Conservation (phyloP, 2,329 filamentous ascomycete genomes). For the Pseudofabraea citricarpa region DNA sequence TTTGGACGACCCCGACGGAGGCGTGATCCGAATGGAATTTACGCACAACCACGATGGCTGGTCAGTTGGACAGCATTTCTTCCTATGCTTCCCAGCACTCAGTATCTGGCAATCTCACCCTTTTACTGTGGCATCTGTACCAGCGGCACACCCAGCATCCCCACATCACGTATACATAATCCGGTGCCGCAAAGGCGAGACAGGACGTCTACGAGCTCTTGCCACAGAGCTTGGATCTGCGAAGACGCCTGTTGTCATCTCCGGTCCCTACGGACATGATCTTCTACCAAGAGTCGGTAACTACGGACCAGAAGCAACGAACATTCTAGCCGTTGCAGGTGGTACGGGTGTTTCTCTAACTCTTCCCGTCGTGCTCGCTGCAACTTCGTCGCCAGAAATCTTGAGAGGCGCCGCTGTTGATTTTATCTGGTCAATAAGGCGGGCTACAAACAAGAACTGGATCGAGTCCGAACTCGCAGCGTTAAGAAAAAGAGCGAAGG, state of each 20-base stretch:
- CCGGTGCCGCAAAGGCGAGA: conserved; percentile 55
- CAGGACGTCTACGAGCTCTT: conserved; percentile 24
- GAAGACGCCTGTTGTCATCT: conserved; percentile 53
- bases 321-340: conserved; percentile 50
- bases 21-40: conserved; percentile 63
- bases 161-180: conserved; percentile 53
- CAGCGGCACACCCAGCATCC: conserved; percentile 37
- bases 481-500: conserved; percentile 36
- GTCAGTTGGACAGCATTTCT: conserved; percentile 70
- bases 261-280: conserved; percentile 56
- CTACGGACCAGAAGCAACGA: conserved; percentile 32
- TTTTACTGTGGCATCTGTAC: conserved; percentile 72
- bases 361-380: conserved; percentile 42
- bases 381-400: conserved; percentile 28
- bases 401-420: conserved; percentile 35
- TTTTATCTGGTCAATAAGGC: conserved; percentile 62
- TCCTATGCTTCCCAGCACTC: conserved; percentile 69
- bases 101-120: conserved; percentile 74
- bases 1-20: conserved; percentile 53
- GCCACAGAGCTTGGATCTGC: conserved; percentile 34
- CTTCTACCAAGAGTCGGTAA: conserved; percentile 3
- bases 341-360: conserved; percentile 56
- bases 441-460: conserved; percentile 51
- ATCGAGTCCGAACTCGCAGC: conserved; percentile 48
- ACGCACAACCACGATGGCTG: conserved; percentile 60